Percentiles rank a stretch among this genome's conserved stretches.
phyloP scores from a whole-genome alignment of 2,329 filamentous ascomycete genomes.

The Diaporthe sp. region DNA sequence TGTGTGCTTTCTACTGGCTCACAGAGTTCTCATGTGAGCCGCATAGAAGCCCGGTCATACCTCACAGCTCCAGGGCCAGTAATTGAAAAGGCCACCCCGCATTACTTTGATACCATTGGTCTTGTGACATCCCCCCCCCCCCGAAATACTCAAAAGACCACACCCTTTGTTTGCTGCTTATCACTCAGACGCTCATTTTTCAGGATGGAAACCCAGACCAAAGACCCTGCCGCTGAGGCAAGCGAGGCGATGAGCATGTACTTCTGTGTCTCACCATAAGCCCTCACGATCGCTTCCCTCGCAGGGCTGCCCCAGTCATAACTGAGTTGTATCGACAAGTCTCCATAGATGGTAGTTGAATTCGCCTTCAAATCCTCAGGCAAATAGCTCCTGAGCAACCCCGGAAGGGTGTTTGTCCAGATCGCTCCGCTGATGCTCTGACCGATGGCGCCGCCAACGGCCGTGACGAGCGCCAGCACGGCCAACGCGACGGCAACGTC shows the following conservation, averaged over 20 bases:
- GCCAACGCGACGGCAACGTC: slow-evolving; percentile 27
- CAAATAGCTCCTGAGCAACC: not conserved
- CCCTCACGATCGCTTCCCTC: slow-evolving; percentile 27
- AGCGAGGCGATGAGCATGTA: slow-evolving; percentile 31
- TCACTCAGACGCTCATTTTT: slow-evolving; percentile 26
- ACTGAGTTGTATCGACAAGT: not conserved
- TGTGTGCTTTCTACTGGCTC: not conserved
- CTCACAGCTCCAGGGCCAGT: too few relatives aligned
- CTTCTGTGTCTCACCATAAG: slow-evolving; percentile 31
- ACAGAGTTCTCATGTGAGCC: not conserved
- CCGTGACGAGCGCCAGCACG: slow-evolving; percentile 5
- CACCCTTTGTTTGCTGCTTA: slow-evolving; percentile 27
- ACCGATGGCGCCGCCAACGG: slow-evolving; percentile 27
- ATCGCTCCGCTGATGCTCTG: slow-evolving; percentile 25
- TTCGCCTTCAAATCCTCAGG: slow-evolving; percentile 18
- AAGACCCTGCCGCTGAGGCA: slow-evolving; percentile 3
- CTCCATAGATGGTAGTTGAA: not conserved
- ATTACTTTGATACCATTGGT: not conserved
- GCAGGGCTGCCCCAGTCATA: slow-evolving; percentile 26
- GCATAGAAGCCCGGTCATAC: not conserved
- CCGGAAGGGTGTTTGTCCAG: slow-evolving; percentile 24
- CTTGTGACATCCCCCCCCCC: not conserved
- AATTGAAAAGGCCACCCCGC: not conserved
- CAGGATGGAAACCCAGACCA: slow-evolving; percentile 25
- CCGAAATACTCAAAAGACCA: not conserved